These are phyloP conservation scores for Salix suchowensis DNA, from an alignment of 345 rosid genomes.

Conservation along the genomic window DNA sequence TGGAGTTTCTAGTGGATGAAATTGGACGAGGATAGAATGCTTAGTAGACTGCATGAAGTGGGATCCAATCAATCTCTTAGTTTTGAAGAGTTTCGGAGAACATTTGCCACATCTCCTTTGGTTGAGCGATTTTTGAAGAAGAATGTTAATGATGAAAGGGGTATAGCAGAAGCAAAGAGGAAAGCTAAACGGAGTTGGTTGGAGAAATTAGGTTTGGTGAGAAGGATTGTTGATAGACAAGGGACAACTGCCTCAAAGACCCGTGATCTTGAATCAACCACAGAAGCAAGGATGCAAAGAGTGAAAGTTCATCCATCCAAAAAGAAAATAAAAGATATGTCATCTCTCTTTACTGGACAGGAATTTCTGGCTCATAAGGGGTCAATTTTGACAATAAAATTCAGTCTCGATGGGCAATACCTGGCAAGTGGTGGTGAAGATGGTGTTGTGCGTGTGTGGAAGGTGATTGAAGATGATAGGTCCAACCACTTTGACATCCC, in stretches of 20 bases:
- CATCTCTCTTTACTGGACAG: conserved; percentile 63
- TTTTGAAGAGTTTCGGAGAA: conserved; percentile 44
- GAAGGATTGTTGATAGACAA: conserved; percentile 30
- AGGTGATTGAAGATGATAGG: conserved; percentile 53
- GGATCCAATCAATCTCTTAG: conserved; percentile 40
- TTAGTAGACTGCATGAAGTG: conserved; percentile 27
- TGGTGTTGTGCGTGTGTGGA: conserved; percentile 67
- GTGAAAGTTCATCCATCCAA: conserved; percentile 25
- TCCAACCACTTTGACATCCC: conserved; percentile 36
- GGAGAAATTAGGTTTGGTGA: conserved; percentile 39
- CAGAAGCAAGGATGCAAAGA: conserved; percentile 24
- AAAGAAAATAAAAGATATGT: conserved; percentile 59
- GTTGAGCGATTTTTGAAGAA: conserved; percentile 14
- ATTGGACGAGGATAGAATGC: conserved; percentile 26
- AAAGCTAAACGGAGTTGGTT: conserved; percentile 47
- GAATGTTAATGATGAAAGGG: conserved; percentile 20
- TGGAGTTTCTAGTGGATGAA: conserved; percentile 29
- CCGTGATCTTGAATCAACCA: conserved; percentile 28
- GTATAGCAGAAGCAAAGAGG: conserved; percentile 17
- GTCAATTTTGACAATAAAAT: conserved; percentile 66
- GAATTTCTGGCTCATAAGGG: conserved; percentile 71
- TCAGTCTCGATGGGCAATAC: conserved; percentile 63
- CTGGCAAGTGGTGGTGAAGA: conserved; percentile 80
- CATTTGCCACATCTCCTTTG: conserved; percentile 27
- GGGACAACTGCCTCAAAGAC: conserved; percentile 15